These are phyloP conservation scores for Candida easanensis DNA, from an alignment of 805 yeast species.

Conservation along the genomic window DNA sequence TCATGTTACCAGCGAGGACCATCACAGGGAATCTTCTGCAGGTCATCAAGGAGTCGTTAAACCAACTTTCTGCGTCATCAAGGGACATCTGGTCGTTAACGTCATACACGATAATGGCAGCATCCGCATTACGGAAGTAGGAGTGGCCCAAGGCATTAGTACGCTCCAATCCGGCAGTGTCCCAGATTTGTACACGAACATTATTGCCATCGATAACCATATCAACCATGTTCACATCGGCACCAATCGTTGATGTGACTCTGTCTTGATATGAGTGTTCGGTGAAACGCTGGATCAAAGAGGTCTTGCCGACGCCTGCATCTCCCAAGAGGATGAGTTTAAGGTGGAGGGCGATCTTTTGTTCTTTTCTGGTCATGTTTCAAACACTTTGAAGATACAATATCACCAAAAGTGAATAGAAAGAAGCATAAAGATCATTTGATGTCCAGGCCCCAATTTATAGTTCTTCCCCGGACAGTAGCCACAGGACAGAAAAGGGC, in stretches of 20 bases:
- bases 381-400: too few species aligned
- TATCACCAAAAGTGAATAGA: too few species aligned
- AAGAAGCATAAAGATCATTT: too few species aligned
- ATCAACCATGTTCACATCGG: conserved; percentile 72
- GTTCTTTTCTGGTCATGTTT: too few species aligned
- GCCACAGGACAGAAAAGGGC: too few species aligned
- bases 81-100: conserved; percentile 62
- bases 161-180: conserved; percentile 82
- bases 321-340: conserved; percentile 62
- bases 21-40: too few species aligned
- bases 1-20: too few species aligned
- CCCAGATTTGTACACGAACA: conserved; percentile 77
- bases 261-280: conserved; percentile 67
- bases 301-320: conserved; percentile 66
- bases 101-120: conserved; percentile 78
- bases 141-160: conserved; percentile 75
- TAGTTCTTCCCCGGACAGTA: too few species aligned
- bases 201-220: conserved; percentile 49
- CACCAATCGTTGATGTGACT: conserved; percentile 79
- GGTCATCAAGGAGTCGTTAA: conserved; percentile 47
- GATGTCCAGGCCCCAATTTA: too few species aligned
- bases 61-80: conserved; percentile 69
- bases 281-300: conserved; percentile 64
- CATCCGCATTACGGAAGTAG: conserved; percentile 78
- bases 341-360: conserved; percentile 39